phyloP scores from a whole-genome alignment of 2,329 filamentous ascomycete genomes.

The Epichloe festucae region DNA sequence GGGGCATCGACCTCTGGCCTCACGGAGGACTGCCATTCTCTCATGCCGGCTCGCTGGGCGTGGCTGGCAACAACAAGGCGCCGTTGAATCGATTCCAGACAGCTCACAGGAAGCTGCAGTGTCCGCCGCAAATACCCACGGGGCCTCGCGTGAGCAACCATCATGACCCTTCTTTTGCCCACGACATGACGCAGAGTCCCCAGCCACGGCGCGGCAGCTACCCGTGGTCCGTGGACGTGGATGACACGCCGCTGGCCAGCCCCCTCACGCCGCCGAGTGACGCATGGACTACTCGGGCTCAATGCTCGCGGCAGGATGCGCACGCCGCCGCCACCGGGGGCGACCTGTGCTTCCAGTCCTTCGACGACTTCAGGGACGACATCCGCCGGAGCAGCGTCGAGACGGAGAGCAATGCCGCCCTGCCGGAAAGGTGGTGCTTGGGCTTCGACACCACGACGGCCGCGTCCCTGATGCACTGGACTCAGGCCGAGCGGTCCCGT shows the following conservation, averaged over 20 bases:
- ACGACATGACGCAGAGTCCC: neutral
- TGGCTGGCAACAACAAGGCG: neutral
- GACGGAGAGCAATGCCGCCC: neutral
- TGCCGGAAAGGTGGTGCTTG: slow-evolving; percentile 1
- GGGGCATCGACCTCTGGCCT: neutral
- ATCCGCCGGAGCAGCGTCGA: neutral
- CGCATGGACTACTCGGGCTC: neutral
- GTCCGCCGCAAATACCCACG: neutral
- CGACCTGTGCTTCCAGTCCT: neutral
- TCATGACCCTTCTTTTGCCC: neutral
- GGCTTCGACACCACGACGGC: neutral
- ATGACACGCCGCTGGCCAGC: neutral
- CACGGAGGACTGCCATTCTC: neutral
- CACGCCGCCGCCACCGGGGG: neutral
- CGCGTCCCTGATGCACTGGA: neutral
- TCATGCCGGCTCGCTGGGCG: neutral
- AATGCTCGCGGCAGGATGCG: neutral
- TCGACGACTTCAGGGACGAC: neutral
- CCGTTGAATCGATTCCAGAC: neutral
- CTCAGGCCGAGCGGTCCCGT: neutral
- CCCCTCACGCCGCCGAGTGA: slow-evolving; percentile 1
- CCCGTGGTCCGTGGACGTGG: neutral
- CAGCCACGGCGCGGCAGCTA: neutral
- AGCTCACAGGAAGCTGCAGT: neutral
- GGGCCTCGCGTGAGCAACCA: neutral